Base-by-base conservation (phyloP, 495 filamentous ascomycete species). In the Podospora anserina region DNA sequence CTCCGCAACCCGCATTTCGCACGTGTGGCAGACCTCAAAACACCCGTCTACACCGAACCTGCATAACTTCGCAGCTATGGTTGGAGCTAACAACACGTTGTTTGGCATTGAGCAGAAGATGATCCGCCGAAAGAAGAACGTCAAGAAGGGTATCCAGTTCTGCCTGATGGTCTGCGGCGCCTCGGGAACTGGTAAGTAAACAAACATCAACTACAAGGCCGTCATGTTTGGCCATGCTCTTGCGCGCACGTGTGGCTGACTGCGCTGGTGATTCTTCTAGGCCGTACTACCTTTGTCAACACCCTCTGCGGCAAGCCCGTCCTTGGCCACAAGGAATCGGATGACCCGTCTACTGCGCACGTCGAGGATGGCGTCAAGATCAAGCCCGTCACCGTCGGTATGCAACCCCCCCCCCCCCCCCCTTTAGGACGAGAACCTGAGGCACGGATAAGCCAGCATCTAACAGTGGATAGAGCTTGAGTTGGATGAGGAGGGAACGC, bases 91-190 rank as follows among this genome's bases (percentile, higher is more conserved):
- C 74, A 81, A 82, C 74, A 72, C 71, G 72, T 69, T 72, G 20
- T 63, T 63, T 57, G 67, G 57, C 27, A 65, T 73, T 19, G 59
- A 67, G 68, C 82, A 93, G 91, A 91, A 94, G 80, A 93, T 96
- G 90, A 93, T 97, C 80, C 94, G 95, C 82, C 90, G 93, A 78
- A 99, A 99, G 94, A 99, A 99, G 89, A 97, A 98, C 87, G 94
- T 98, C 83, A 99, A 99, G 91, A 99, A 98, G 90, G 95, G 95
- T 72, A 97, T 99, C 77, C 96, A 98, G 86, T 99, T 99, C 86
- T 98, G 94, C 83, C 78, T 99, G 89, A 99, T 99, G 95, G 95
- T 99, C 73, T 98, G 96, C 79, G 95, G 95, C 83, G 94, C 95
- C 77, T 97, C 94, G 73, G 95, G 95, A 80, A 98, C 95, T 80